Evolutionary conservation across 495 filamentous ascomycete species (phyloP).

Genomic region (Penicillium maclennaniae): DNA sequence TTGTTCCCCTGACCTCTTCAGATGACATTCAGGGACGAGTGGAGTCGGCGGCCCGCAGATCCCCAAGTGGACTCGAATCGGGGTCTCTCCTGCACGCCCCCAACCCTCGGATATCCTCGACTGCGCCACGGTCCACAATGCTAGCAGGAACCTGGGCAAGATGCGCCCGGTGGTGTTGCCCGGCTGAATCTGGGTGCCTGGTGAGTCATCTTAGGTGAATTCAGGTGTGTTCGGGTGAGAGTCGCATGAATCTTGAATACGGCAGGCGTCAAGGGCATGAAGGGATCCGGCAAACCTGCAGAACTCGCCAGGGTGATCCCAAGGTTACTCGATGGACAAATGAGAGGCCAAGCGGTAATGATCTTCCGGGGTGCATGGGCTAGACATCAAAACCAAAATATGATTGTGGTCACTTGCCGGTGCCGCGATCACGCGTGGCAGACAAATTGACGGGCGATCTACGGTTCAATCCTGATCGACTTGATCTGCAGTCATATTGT

Average conservation of each 20-base stretch:
- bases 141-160: conserved; percentile 13
- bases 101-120: background rate
- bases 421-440: background rate
- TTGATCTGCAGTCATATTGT: too few relatives aligned
- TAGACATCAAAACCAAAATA: background rate
- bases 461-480: background rate
- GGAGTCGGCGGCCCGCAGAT: conserved; percentile 5
- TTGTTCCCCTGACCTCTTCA: conserved; percentile 18
- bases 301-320: background rate
- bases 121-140: background rate
- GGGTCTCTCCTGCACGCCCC: background rate
- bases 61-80: background rate
- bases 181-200: background rate
- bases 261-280: background rate
- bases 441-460: background rate
- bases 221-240: background rate
- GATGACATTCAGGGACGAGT: conserved; percentile 15
- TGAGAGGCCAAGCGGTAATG: background rate
- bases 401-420: background rate
- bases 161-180: background rate
- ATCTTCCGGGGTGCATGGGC: background rate
- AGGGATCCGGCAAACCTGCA: background rate
- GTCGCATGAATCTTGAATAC: background rate
- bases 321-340: background rate
- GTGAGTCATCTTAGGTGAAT: conserved; percentile 1